Evolutionary conservation across 2,329 filamentous ascomycete species (phyloP), one percentile per base, ranked within the genome.

Genomic region (Colletotrichum karsti): DNA sequence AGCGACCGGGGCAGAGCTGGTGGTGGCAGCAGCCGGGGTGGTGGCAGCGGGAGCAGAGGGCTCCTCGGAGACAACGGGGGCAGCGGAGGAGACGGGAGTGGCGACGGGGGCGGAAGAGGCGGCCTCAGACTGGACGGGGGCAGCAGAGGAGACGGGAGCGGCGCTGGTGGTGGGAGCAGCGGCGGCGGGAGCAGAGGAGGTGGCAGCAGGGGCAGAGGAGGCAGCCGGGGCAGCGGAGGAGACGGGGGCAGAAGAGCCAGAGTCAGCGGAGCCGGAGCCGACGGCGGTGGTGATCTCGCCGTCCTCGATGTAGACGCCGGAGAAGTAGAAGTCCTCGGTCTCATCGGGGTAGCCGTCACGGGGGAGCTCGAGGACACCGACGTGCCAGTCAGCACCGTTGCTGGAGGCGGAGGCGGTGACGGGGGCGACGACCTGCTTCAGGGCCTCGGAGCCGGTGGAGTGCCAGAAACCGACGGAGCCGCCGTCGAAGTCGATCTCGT

Each of bases 331-430:
- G 74, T 93, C 91, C 81, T 93, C 91, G 41, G 76, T 80, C 5
- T 75, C 75, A 33, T 88, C 85, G 56, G 84, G 77, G 58, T 86
- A 85, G 1, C 88, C 88, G 44, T 81, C 79, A 18, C 87, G 82
- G 13, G 90, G 88, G 60, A 93, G 82, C 72, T 92, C 88, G 60
- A 93, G 82, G 24, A 92, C 88, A 69, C 92, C 92, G 51, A 94
- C 78, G 79, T 94, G 92, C 90, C 90, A 93, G 76, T 93, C 91
- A 2, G 85, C 86, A 48, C 90, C 91, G 76, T 93, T 91, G 58
- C 88, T 91, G 28, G 84, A 88, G 5, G 91, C 88, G 50, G 84
- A 86, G 0, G 84, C 87, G 4, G 83, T 82, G 59, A 93, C 85
- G 2, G 90, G 88, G 5, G 85, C 84, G 7, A 90, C 89, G 1